Percentiles rank a stretch among this genome's conserved stretches.
These are phyloP conservation scores for Quillaja saponaria DNA, from an alignment of 306 rosid species.

Conservation along the genomic window DNA sequence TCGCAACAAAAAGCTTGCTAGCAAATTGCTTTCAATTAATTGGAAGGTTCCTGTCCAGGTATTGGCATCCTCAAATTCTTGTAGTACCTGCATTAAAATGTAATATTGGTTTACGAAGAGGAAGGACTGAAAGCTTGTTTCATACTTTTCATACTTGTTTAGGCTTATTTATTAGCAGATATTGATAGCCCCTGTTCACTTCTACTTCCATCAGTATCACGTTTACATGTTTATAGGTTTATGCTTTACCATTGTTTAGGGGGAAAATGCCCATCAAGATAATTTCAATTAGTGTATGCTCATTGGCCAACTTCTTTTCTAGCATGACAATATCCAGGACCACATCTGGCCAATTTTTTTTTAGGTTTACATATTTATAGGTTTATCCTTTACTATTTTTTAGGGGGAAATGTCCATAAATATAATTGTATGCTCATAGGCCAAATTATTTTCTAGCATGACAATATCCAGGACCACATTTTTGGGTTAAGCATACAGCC, in stretches of 20 bases:
- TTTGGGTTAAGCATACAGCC: background rate
- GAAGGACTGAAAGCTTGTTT: background rate
- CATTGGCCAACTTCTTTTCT: constrained; percentile 2
- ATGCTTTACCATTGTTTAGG: too few species aligned
- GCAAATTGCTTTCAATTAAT: constrained; percentile 59
- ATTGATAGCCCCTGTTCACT: background rate
- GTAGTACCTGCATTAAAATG: background rate
- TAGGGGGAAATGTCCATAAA: too few species aligned
- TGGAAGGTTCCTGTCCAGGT: constrained; percentile 99
- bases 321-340: background rate
- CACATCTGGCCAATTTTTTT: too few species aligned
- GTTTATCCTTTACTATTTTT: too few species aligned
- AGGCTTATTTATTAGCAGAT: constrained; percentile 4
- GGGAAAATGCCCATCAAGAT: too few species aligned
- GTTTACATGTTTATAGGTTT: too few species aligned
- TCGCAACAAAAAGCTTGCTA: constrained; percentile 80
- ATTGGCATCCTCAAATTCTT: constrained; percentile 21
- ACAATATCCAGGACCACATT: background rate
- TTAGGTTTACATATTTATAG: too few species aligned
- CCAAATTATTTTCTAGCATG: background rate
- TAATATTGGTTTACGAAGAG: background rate
- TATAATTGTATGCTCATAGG: background rate
- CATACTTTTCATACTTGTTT: background rate
- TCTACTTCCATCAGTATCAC: too few species aligned
- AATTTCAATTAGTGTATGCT: background rate